Base-by-base conservation (phyloP, 139 green algal genomes). In the Trebouxia sp. region DNA sequence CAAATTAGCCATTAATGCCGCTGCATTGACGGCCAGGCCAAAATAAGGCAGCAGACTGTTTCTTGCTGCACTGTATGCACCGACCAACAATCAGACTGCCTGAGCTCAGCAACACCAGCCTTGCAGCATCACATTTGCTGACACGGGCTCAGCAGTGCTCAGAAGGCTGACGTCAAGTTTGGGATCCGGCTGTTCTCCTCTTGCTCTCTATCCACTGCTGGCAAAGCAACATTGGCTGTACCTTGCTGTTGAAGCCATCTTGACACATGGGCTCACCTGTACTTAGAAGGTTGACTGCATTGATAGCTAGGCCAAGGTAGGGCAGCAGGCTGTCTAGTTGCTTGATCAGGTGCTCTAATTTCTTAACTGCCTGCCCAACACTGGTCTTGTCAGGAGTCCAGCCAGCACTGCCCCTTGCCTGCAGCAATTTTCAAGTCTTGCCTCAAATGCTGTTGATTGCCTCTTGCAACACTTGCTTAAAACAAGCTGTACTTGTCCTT, bases 311-410 rank as follows among this genome's bases (percentile, higher is more conserved):
- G 10, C 53, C 45, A 15, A 82, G 58, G 58, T 76, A 82, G 6
- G 77, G 77, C 77, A 82, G 38, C 77, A 82, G 42, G 55, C 55
- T 62, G 28, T 82, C 77, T 7, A 82, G 58, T 41, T 82, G 77
- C 77, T 43, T 39, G n/a, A 70, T 37, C 24, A 81, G 72, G 9
- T 26, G 35, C n/a, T 79, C 72, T 30, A 79, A 45, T 10, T 79
- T 62, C 47, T 28, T 43, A 5, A 55, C 74, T 30, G 74, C 56
- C 32, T 47, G 75, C 30, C 39, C 35, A 26, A 50, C 24, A 20
- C 50, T 65, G 30, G 50, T 69, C 47, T 62, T 47, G 50, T 80
- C 50, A 47, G 47, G 32, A 26, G 75, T 65, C 15, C 35, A 69
- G 0, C 55, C 56, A 17, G 30, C 48, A 45, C 24, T 65, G n/a